These are phyloP conservation scores for Populus trichocarpa DNA, from an alignment of 441 rosid species.

Conservation along the genomic window DNA sequence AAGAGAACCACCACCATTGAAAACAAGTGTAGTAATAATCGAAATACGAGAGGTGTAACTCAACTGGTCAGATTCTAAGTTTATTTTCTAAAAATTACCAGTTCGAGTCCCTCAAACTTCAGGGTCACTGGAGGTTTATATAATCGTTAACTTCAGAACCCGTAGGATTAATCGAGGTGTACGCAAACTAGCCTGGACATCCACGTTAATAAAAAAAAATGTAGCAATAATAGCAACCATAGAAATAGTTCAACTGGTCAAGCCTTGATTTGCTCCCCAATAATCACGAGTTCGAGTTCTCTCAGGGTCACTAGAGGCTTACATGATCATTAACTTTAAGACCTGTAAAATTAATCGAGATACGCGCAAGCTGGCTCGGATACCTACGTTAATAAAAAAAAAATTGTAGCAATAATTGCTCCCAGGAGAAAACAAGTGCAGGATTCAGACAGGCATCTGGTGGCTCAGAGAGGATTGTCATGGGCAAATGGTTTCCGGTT, in stretches of 20 bases:
- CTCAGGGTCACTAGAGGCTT: fast-evolving
- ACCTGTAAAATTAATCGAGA: too few species aligned
- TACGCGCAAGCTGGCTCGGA: fast-evolving
- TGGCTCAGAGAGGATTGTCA: not conserved
- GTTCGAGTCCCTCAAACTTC: too few species aligned
- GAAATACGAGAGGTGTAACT: fast-evolving
- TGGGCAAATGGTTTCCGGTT: not conserved
- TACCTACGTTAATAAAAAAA: too few species aligned
- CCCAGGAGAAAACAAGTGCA: not conserved
- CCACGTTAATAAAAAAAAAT: too few species aligned
- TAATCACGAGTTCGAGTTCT: too few species aligned
- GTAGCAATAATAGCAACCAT: too few species aligned
- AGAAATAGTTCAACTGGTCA: too few species aligned
- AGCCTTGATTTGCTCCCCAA: fast-evolving
- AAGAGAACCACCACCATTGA: not conserved
- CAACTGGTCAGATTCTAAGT: fast-evolving
- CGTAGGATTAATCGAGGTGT: fast-evolving
- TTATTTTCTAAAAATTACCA: too few species aligned
- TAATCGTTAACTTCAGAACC: fast-evolving
- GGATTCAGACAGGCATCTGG: not conserved
- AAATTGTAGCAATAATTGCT: too few species aligned
- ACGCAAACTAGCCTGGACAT: fast-evolving
- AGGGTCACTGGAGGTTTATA: too few species aligned
- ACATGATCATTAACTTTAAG: fast-evolving
- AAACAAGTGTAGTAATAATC: not conserved